Conservation (phyloP, 371 early-diverging fungal genomes). For the Syncephalis fuscata region DNA sequence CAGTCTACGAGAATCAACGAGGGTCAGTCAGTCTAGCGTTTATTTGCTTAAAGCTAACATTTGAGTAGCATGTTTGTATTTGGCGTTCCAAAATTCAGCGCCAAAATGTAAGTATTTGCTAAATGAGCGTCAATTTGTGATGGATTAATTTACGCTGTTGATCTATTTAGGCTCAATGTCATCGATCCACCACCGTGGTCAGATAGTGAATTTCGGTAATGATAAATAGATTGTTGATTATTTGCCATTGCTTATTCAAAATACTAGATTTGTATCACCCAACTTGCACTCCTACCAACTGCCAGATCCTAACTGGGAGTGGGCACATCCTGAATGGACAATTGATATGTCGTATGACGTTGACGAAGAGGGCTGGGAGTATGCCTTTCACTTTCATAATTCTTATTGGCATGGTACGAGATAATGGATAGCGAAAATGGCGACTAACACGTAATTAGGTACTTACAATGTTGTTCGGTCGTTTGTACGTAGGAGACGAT, state of each 20-base stretch:
- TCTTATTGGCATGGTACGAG: constrained; percentile 12
- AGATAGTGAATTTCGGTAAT: neutral
- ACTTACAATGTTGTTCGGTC: neutral
- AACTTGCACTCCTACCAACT: constrained; percentile 7
- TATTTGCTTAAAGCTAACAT: neutral
- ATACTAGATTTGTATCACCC: neutral
- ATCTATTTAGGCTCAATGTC: neutral
- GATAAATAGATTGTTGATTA: neutral
- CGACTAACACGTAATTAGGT: neutral
- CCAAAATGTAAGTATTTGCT: neutral
- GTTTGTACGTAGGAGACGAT: neutral
- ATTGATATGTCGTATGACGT: constrained; percentile 43
- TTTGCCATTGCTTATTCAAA: neutral
- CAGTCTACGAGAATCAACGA: constrained; percentile 1
- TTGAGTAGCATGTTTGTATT: neutral
- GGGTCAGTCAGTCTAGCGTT: neutral
- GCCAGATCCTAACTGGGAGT: constrained; percentile 42
- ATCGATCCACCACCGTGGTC: neutral
- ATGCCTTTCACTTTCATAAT: constrained; percentile 15
- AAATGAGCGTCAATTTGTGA: neutral
- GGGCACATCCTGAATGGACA: constrained; percentile 39
- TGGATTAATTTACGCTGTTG: neutral
- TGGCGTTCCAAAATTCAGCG: neutral
- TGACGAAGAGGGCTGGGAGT: constrained; percentile 28
- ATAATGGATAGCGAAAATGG: neutral